A percentile compares a stretch with the other conserved stretches of the same genome.
Evolutionary conservation across 1,284 basidiomycete species (phyloP).

Genomic region (Golubevia sp.): DNA sequence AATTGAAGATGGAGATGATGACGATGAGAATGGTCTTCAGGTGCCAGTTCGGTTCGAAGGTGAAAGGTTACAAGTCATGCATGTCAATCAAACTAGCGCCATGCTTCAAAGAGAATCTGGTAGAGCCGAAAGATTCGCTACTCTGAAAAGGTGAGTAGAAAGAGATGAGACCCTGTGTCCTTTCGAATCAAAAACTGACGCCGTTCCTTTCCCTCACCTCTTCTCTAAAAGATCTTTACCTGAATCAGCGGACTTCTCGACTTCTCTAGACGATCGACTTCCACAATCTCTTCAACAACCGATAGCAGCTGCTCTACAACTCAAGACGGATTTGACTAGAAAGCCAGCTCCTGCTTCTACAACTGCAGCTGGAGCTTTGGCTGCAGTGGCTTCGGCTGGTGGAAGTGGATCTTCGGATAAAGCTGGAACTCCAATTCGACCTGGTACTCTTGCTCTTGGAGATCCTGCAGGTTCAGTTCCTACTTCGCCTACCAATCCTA

Average conservation of each 20-base stretch:
- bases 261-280: constrained; percentile 5
- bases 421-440: not conserved
- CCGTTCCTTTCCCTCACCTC: not conserved
- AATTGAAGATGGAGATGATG: constrained; percentile 5
- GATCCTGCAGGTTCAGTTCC: constrained; percentile 4
- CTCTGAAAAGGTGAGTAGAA: not conserved
- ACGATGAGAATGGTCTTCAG: constrained; percentile 5
- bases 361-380: not conserved
- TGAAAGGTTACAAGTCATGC: constrained; percentile 29
- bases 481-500: constrained; percentile 5
- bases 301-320: constrained; percentile 3
- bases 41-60: constrained; percentile 23
- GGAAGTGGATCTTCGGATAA: no score
- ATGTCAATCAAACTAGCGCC: constrained; percentile 49
- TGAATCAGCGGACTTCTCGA: not conserved
- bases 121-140: not conserved
- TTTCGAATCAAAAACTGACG: no score
- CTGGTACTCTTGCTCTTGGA: not conserved
- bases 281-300: constrained; percentile 9
- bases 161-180: not conserved
- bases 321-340: constrained; percentile 1
- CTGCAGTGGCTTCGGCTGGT: not conserved
- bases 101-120: constrained; percentile 35
- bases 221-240: no score
- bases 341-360: not conserved